Conservation (phyloP, 805 yeast genomes). For the Saccharomycopsis sp. region DNA sequence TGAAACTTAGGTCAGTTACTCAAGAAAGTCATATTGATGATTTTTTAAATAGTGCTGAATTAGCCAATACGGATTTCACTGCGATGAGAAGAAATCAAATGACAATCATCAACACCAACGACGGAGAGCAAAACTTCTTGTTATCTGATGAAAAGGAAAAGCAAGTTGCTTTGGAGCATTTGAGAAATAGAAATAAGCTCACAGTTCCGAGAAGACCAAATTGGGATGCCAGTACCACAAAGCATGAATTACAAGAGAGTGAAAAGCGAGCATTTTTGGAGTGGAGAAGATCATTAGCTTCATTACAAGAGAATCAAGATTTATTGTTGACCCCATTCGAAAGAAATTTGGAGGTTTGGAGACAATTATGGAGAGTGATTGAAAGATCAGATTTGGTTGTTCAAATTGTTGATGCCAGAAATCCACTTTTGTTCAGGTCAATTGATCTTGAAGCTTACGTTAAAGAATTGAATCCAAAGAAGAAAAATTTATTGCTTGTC, state of each 20-base stretch:
- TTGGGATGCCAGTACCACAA: slow-evolving; percentile 72
- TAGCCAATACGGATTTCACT: slow-evolving; percentile 93
- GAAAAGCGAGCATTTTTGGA: slow-evolving; percentile 88
- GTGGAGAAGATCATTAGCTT: slow-evolving; percentile 90
- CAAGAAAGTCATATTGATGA: slow-evolving; percentile 94
- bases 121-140: slow-evolving; percentile 47
- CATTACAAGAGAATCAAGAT: slow-evolving; percentile 72
- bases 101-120: slow-evolving; percentile 53
- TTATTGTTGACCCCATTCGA: slow-evolving; percentile 91
- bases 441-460: slow-evolving; percentile 83
- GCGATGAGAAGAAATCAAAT: slow-evolving; percentile 83
- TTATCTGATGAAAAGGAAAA: slow-evolving; percentile 62
- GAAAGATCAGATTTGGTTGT: slow-evolving; percentile 92
- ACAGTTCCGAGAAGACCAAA: slow-evolving; percentile 90
- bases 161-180: slow-evolving; percentile 52
- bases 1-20: slow-evolving; percentile 84
- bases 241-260: slow-evolving; percentile 69
- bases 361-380: slow-evolving; percentile 95
- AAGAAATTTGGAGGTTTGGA: slow-evolving; percentile 96
- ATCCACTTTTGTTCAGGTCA: slow-evolving; percentile 85
- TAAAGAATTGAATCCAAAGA: slow-evolving; percentile 62
- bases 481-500: slow-evolving; percentile 74
- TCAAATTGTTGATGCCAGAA: slow-evolving; percentile 96
- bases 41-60: slow-evolving; percentile 88
- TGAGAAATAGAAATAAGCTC: slow-evolving; percentile 59